A percentile compares a stretch with the other conserved stretches of the same genome.
Conservation (phyloP, 768 basidiomycete species). For the Kwoniella pini region DNA sequence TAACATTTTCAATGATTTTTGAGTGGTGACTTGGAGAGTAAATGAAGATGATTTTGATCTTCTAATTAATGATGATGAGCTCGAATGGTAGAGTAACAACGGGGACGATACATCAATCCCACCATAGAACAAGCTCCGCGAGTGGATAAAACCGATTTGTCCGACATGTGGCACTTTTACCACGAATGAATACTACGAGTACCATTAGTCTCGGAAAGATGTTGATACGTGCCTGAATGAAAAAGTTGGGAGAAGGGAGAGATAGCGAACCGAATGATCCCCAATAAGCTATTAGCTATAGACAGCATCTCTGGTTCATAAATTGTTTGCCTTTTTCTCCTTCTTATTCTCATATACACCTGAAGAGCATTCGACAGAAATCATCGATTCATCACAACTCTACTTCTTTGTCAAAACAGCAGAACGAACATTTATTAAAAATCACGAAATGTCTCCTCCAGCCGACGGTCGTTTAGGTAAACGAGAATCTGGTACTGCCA, state of each 20-base stretch:
- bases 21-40: constrained; percentile 17
- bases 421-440: no score
- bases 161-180: constrained; percentile 3
- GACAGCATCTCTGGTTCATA: neutral
- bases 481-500: constrained; percentile 79
- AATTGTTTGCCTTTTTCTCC: neutral
- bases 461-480: constrained; percentile 34
- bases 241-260: constrained; percentile 4
- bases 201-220: neutral
- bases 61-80: constrained; percentile 5
- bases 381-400: no score
- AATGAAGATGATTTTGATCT: neutral
- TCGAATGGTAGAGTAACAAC: neutral
- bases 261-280: neutral
- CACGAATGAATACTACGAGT: no score
- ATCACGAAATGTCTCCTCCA: constrained; percentile 49
- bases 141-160: neutral
- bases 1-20: constrained; percentile 61
- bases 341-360: no score
- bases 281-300: constrained; percentile 4
- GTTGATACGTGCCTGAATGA: neutral
- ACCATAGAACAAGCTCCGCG: neutral
- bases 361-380: no score
- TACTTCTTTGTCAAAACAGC: no score
- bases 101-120: no score